Percentiles rank a stretch among this genome's conserved stretches.
Conservation (phyloP, 73 alveolate species). For the Symbiodinium natans region DNA sequence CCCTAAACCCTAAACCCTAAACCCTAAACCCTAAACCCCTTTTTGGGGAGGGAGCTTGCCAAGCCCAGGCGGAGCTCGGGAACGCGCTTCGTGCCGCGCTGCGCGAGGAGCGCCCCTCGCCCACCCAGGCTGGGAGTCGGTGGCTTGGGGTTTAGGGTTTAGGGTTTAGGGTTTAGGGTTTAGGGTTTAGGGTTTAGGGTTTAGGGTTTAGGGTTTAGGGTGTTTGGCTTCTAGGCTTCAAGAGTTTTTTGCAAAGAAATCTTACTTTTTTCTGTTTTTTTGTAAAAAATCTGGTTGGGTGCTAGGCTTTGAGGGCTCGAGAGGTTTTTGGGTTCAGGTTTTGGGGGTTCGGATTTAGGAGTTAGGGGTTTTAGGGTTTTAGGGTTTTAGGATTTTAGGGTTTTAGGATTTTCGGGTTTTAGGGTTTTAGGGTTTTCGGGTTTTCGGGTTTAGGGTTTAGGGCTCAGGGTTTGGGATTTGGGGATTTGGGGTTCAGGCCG, state of each 20-base stretch:
- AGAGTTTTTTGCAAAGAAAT: too few species aligned
- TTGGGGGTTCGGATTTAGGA: neutral
- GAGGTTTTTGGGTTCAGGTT: neutral
- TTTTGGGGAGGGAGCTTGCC: too few species aligned
- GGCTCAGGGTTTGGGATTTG: neutral
- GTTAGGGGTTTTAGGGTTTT: too few species aligned
- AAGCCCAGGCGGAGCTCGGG: conserved; percentile 6
- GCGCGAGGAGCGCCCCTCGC: neutral
- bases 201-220: neutral
- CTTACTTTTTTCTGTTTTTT: too few species aligned
- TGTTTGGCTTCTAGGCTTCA: neutral
- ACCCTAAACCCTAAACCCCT: neutral
- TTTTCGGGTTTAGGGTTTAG: neutral
- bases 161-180: neutral
- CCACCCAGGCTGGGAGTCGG: neutral
- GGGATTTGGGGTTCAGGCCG: too few species aligned
- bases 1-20: neutral
- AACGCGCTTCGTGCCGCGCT: neutral
- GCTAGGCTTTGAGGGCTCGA: too few species aligned
- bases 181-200: too few species aligned
- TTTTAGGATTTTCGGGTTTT: neutral
- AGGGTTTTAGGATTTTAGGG: neutral
- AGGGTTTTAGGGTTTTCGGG: neutral
- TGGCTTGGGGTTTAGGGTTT: neutral
- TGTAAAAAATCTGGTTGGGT: too few species aligned